These are phyloP conservation scores for Cerrena zonata DNA, from an alignment of 1,284 basidiomycete genomes.

Conservation along the genomic window DNA sequence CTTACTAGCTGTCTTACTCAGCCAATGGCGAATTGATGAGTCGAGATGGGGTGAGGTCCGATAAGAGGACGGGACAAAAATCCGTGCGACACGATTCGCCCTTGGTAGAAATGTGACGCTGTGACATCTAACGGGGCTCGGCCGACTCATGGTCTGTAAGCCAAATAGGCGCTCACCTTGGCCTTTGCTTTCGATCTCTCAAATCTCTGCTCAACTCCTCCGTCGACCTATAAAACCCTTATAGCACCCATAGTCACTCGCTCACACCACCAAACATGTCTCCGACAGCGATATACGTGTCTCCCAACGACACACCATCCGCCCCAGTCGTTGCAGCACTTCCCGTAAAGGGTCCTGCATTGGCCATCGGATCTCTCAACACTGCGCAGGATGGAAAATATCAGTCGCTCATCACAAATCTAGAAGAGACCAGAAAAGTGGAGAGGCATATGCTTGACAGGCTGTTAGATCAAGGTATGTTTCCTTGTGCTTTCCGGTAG, in stretches of 20 bases:
- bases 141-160: conserved; percentile 2
- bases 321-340: conserved; percentile 19
- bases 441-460: conserved; percentile 74
- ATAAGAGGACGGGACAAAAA: neutral
- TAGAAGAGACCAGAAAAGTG: conserved; percentile 48
- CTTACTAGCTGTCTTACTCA: neutral
- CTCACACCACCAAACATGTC: conserved; percentile 39
- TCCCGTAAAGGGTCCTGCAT: conserved; percentile 37
- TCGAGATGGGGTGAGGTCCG: neutral
- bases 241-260: neutral
- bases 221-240: neutral
- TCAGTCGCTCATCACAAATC: conserved; percentile 56
- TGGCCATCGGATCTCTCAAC: conserved; percentile 67
- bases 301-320: conserved; percentile 15
- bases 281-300: conserved; percentile 47
- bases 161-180: neutral
- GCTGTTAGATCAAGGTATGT: conserved; percentile 64
- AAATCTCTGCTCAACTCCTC: neutral
- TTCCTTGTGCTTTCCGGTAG: conserved; percentile 9
- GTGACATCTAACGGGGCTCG: neutral
- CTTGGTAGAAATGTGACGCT: neutral
- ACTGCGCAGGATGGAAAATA: conserved; percentile 73
- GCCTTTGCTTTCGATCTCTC: neutral
- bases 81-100: neutral
- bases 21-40: conserved; percentile 1